Base-by-base conservation (phyloP, 768 basidiomycete species). In the Leccinum obscurum region DNA sequence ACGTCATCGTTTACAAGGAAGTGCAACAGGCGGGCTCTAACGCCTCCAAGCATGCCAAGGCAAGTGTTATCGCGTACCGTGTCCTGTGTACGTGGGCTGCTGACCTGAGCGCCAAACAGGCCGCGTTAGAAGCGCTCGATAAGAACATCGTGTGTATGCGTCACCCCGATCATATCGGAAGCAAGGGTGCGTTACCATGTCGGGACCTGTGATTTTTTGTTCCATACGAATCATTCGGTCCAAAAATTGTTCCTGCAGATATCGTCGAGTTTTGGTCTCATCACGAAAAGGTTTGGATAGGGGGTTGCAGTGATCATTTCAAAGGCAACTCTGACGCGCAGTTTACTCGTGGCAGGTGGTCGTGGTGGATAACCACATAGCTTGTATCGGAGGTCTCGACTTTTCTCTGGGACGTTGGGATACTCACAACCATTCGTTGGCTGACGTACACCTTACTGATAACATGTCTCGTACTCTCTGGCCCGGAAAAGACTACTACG, bases 401-500 rank as follows among this genome's bases (percentile, higher is more conserved):
- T 80, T 97, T 17, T 98, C 94, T 77, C 97, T 95, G 66, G 97
- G 97, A 11, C 89, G 97, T 20, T 99, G 96, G 95, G 97, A 98
- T 75, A 93, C 91, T 0, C 86, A 92, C 69, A 89, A 78, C 44
- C 91, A 94, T 71, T 95, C 95, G 1, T 82, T 98, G 41, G 90
- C 95, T 4, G 96, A 99, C 68, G 92, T 86, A 3, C 95, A 98
- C 70, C 94, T 93, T 0, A 93, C 93, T 2, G 81, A 95, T 46
- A 46, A 20, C 66, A 94, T 95, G 69, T 67, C 74, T 50, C 81
- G 80, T 55, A 93, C 92, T 1, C 80, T 98, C 28, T 98, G 96
- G 80, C 92, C 96, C 0, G 96, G 96, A 4, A 82, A 97, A 73
- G 95, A 95, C 69, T 96, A 90, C 76, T 95, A 97, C 72, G 93